Evolutionary conservation across 2,329 filamentous ascomycete species (phyloP).

Genomic region (Paecilomyces variotii): DNA sequence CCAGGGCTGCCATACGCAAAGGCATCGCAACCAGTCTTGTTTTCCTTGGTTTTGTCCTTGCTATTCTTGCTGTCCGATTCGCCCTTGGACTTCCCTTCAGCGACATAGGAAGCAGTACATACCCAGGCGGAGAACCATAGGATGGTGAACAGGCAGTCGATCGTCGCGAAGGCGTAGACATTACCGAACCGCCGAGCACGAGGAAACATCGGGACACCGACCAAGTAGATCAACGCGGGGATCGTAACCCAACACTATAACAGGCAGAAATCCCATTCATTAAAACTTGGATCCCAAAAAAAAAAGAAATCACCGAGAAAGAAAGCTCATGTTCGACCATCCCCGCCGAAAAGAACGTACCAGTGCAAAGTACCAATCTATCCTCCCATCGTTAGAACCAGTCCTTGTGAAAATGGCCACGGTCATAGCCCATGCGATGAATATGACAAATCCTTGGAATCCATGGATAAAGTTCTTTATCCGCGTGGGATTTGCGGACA

Average conservation of each 20-base stretch:
- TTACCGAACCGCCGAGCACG: conserved; percentile 52
- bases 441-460: conserved; percentile 48
- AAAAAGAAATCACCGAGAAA: not conserved
- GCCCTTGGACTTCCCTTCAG: conserved; percentile 45
- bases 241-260: conserved; percentile 52
- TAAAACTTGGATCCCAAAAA: not conserved
- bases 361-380: conserved; percentile 51
- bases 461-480: conserved; percentile 50
- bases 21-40: conserved; percentile 43
- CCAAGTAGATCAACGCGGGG: conserved; percentile 52
- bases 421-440: conserved; percentile 50
- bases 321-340: not conserved
- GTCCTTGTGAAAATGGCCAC: conserved; percentile 51
- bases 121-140: conserved; percentile 55
- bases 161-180: conserved; percentile 49
- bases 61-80: conserved; percentile 27
- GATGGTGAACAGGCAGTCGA: conserved; percentile 48
- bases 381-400: conserved; percentile 46
- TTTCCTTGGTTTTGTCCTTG: conserved; percentile 26
- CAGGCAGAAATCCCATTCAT: not conserved
- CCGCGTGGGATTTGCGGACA: conserved; percentile 42
- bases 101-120: conserved; percentile 49
- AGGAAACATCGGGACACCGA: conserved; percentile 54
- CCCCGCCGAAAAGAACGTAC: conserved; percentile 30
- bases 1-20: conserved; percentile 47